A percentile compares a stretch with the other conserved stretches of the same genome.
Evolutionary conservation across 257 asterid genomes (phyloP).

Genomic region (Cinchona pubescens): DNA sequence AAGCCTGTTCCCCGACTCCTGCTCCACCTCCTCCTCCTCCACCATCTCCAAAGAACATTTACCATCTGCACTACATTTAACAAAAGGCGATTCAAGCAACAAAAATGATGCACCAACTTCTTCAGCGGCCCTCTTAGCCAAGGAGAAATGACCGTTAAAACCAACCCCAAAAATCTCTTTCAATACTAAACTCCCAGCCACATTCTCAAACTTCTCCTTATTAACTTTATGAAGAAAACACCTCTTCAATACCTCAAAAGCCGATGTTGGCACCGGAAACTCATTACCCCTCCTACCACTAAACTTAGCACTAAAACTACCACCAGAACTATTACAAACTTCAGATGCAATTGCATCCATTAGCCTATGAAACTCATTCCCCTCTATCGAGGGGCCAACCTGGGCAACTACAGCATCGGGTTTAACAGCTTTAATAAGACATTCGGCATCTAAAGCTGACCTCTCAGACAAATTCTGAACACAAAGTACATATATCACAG

Average conservation of each 20-base stretch:
- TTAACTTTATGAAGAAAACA: constrained; percentile 62
- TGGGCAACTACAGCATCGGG: constrained; percentile 97
- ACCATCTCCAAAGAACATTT: constrained; percentile 23
- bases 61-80: constrained; percentile 30
- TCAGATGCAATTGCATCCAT: constrained; percentile 23
- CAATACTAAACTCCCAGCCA: constrained; percentile 77
- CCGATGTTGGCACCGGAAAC: constrained; percentile 65
- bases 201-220: constrained; percentile 69
- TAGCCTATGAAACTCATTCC: constrained; percentile 24
- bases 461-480: constrained; percentile 85
- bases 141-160: constrained; percentile 59
- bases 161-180: constrained; percentile 84
- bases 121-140: constrained; percentile 80
- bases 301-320: constrained; percentile 7
- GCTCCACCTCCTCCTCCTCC: constrained; percentile 20
- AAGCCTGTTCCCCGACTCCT: constrained; percentile 30
- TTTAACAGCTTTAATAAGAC: constrained; percentile 61
- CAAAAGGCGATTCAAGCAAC: constrained; percentile 75
- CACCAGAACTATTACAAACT: constrained; percentile 3
- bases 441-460: constrained; percentile 74
- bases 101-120: constrained; percentile 78
- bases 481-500: constrained; percentile 60
- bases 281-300: constrained; percentile 25
- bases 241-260: constrained; percentile 71
- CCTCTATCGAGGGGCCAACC: constrained; percentile 39